Evolutionary conservation across 495 filamentous ascomycete species (phyloP), one percentile per base, ranked within the genome.

Genomic region (Neurospora tetrasperma): DNA sequence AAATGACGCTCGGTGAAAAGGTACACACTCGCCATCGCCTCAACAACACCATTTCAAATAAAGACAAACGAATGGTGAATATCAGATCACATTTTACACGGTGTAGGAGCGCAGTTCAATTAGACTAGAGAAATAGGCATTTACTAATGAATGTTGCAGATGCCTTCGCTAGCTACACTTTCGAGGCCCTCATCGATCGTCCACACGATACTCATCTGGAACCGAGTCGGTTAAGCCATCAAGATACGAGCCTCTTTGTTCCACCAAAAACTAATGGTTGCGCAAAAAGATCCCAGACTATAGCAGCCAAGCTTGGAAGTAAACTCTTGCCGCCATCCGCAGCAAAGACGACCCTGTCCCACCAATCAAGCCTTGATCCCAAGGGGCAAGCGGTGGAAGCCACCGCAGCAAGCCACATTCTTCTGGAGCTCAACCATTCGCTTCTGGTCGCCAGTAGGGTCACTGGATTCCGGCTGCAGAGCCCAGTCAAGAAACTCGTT

Each of bases 361-460:
- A 35, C 54, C 54, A 62, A 27, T 62, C 54, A 62, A 14, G 54
- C 54, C 54, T 62, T 62, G 27, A 27, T 18, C 27, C 54, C 54
- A 35, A 62, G 23, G 40, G 69, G 54, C 54, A 85, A 78, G 72
- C 83, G 79, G 70, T 78, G 78, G 80, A 84, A 86, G 38, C 85
- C 84, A 43, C 85, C 89, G 69, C 83, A 79, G 14, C 69, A 70
- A 71, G 88, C 87, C 76, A 90, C 83, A 70, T 87, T 81, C 78
- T 88, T 81, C 80, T 90, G 86, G 75, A 93, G 77, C 68, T 84
- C 82, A 38, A 80, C 86, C 88, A 90, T 90, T 10, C 86, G 85
- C 85, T 89, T 89, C 86, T 91, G 88, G 74, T 92, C 89, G 54
- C 88, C 88, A 42, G 83, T 84, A 2, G 89, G 90, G 79, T 92